phyloP scores from a whole-genome alignment of 257 asterid genomes.

The Ballota nigra region DNA sequence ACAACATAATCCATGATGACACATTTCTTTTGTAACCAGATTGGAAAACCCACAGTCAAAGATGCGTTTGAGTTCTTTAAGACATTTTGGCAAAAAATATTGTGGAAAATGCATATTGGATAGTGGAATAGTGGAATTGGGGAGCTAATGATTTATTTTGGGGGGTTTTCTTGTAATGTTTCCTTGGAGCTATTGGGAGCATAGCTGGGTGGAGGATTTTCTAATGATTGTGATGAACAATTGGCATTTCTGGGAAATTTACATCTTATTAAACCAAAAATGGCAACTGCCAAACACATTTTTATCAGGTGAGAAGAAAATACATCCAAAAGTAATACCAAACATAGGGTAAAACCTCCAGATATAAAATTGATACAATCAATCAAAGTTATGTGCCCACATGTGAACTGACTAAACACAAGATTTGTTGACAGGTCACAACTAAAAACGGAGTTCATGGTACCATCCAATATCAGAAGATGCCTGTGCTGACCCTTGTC shows the following conservation, averaged over 20 bases:
- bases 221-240: background rate
- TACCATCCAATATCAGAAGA: background rate
- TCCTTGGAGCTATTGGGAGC: background rate
- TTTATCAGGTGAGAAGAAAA: background rate
- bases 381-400: slow-evolving; percentile 7
- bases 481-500: slow-evolving; percentile 1
- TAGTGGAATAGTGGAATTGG: background rate
- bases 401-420: background rate
- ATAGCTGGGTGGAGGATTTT: background rate
- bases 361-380: slow-evolving; percentile 2
- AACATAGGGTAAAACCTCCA: background rate
- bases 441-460: background rate
- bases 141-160: background rate
- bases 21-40: background rate
- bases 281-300: background rate
- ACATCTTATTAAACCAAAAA: background rate
- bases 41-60: background rate
- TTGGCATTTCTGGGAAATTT: background rate
- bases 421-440: background rate
- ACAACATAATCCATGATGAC: background rate
- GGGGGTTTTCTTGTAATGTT: background rate
- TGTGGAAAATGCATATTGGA: background rate
- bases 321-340: background rate
- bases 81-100: background rate
- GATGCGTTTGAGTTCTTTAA: background rate